Base-by-base conservation (phyloP, 345 rosid genomes). In the Populus tremula region DNA sequence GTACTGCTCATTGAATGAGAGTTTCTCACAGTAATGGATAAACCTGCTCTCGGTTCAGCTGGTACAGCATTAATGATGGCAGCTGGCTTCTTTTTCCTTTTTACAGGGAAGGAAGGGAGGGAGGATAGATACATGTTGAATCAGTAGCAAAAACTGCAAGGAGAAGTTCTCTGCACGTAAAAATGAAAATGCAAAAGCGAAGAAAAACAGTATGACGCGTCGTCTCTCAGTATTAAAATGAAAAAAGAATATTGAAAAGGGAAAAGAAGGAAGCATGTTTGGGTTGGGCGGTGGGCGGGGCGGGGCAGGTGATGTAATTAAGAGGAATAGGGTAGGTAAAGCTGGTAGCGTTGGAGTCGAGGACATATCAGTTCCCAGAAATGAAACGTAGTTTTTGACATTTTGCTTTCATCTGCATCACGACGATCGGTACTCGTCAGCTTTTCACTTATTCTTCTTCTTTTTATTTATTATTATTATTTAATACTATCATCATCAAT, bases 341-440 rank as follows among this genome's bases (percentile, higher is more conserved):
- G 64, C 75, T 50, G 56, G 76, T 64, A 72, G 78, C 71, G 82
- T 73, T 53, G 36, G 69, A 86, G 86, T 79, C 54, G 75, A 79
- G 69, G 76, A 71, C 71, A 49, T 70, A 20, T 38, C 91, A 79
- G 78, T 85, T 88, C 93, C 90, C 89, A 78, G 84, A 84, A 86
- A 85, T 73, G 86, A 79, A 88, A 82, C 89, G 78, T 90, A 84
- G 93, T 79, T 90, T 89, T 90, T 90, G 94, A 91, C 94, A 88
- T 89, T 90, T 93, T 89, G 92, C 90, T 85, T 80, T 88, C 78
- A 38, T 39, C 76, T 73, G 85, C 84, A 82, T 76, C 59, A 20
- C 8, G 50, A 13, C 50, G 50, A 53, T 6, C 84, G 71, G 80
- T 65, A 39, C 82, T 77, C 18, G 65, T 65, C 67, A 9, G 59